Base-by-base conservation (phyloP, 768 basidiomycete genomes). In the Leccinum olivaceopallidum region DNA sequence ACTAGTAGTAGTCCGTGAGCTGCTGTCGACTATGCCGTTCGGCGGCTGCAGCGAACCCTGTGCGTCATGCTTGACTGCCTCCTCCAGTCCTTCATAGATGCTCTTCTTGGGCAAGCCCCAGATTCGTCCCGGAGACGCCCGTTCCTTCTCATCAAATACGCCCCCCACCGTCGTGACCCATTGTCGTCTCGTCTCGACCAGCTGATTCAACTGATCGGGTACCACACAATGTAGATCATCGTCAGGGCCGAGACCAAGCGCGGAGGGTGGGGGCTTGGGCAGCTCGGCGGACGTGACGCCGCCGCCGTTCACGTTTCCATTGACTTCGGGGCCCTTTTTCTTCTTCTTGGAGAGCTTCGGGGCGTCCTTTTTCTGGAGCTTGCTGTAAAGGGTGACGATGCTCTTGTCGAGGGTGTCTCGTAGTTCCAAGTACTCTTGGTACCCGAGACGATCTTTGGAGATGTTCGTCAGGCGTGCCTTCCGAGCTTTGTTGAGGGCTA, bases 391-490 rank as follows among this genome's bases (percentile, higher is more conserved):
- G 18, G 77, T 79, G 51, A 83, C 79, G 71, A 98, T 92, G 66
- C 88, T 87, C 78, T 86, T 89, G 79, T 98, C 95, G 53, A 98
- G 83, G 5, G 88, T 81, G 63, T 96, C 94, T 18, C 95, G 85
- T 8, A 85, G 73, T 32, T 92, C 90, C 59, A 92, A 75, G 76
- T 96, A 98, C 69, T 98, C 96, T 68, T 94, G 92, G 70, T 94
- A 92, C 6, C 88, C 94, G 18, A 98, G 81, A 22, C 95, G 85
- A 68, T 95, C 92, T 61, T 88, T 85, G 30, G 95, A 94, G 62
- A 95, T 83, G 14, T 80, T 78, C 14, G 81, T 81, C 2, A 98
- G 82, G 4, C 90, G 86, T 32, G 76, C 75, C 71, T 90, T 90
- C 13, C 96, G 88, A 4, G 85, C 84, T 67, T 95, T 93, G 79